These are phyloP conservation scores for Solanum bukasovii DNA, from an alignment of 257 asterid species.

Conservation along the genomic window DNA sequence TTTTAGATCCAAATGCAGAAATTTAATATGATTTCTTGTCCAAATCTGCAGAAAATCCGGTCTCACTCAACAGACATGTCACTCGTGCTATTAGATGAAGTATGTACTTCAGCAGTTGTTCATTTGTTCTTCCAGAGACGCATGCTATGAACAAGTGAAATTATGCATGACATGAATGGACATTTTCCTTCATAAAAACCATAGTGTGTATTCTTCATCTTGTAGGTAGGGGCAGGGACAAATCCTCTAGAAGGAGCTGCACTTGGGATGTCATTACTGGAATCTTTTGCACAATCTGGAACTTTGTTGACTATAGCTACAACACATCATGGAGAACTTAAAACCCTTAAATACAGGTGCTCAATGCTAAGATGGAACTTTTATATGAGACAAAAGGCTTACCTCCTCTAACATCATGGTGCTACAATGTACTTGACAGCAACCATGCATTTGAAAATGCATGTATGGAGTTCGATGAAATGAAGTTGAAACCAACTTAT, in stretches of 20 bases:
- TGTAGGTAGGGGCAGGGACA: constrained; percentile 97
- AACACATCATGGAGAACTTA: constrained; percentile 97
- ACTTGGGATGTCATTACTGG: constrained; percentile 88
- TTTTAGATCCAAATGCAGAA: constrained; percentile 1
- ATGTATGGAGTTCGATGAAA: constrained; percentile 96
- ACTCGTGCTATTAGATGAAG: constrained; percentile 88
- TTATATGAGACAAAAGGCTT: neutral
- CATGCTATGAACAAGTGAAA: neutral
- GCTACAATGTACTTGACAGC: constrained; percentile 37
- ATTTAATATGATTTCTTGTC: constrained; percentile 5
- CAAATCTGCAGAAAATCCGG: constrained; percentile 69
- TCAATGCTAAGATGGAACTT: constrained; percentile 9
- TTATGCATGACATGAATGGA: neutral
- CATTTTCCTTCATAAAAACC: neutral
- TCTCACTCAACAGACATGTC: constrained; percentile 65
- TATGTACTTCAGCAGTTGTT: constrained; percentile 18
- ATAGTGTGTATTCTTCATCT: neutral
- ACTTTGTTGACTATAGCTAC: constrained; percentile 79
- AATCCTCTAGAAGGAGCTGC: constrained; percentile 99
- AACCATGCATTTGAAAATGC: constrained; percentile 86
- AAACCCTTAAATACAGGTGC: constrained; percentile 92
- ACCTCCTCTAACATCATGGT: constrained; percentile 12
- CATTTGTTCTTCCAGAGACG: neutral
- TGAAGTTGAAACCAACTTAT: constrained; percentile 83
- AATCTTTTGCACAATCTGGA: constrained; percentile 80